Evolutionary conservation across 2,329 filamentous ascomycete genomes (phyloP).

Genomic region (Whalleya microplaca): DNA sequence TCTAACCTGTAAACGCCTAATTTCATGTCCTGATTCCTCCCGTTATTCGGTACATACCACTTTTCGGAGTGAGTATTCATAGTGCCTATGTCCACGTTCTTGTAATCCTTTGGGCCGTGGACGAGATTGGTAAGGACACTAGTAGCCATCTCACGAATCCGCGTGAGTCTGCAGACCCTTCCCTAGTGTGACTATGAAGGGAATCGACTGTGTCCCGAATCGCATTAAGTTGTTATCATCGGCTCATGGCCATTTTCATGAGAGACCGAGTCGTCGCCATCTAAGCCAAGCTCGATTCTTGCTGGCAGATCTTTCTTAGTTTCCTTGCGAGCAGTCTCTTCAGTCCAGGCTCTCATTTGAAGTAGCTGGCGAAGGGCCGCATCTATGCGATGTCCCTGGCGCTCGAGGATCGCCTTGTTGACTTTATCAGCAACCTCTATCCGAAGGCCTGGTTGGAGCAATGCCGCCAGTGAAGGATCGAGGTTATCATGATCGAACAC

Average conservation of each 20-base stretch:
- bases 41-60: neutral
- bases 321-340: constrained; percentile 59
- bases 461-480: constrained; percentile 71
- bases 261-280: constrained; percentile 32
- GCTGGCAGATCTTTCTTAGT: constrained; percentile 46
- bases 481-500: constrained; percentile 85
- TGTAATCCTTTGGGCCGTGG: neutral
- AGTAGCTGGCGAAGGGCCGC: constrained; percentile 82
- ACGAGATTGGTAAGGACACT: neutral
- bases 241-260: constrained; percentile 48
- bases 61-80: neutral
- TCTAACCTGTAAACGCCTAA: constrained; percentile 2
- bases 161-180: neutral
- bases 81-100: neutral
- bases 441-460: constrained; percentile 80
- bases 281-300: constrained; percentile 44
- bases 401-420: constrained; percentile 83
- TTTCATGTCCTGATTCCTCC: neutral
- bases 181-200: too few species aligned
- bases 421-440: constrained; percentile 84
- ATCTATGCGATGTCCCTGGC: constrained; percentile 73
- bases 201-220: neutral
- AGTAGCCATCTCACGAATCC: neutral
- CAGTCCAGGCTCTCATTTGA: constrained; percentile 83
- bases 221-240: constrained; percentile 55